These are phyloP conservation scores for Sphagnurus paluster DNA, from an alignment of 1,284 basidiomycete genomes.

Conservation along the genomic window DNA sequence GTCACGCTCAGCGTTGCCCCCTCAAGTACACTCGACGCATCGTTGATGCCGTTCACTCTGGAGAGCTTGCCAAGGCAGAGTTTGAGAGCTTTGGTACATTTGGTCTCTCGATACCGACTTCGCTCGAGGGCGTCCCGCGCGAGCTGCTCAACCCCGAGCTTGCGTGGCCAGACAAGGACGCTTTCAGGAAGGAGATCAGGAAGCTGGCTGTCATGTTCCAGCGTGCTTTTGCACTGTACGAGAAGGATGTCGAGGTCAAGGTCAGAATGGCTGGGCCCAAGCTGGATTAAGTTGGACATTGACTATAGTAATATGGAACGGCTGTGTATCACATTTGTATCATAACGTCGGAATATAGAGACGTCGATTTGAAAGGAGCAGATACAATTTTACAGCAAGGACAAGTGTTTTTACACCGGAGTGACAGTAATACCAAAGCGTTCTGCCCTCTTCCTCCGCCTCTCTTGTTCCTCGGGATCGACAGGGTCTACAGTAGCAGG, in stretches of 20 bases:
- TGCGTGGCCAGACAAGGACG: constrained; percentile 86
- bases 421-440: constrained; percentile 52
- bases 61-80: constrained; percentile 84
- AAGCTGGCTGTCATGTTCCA: constrained; percentile 92
- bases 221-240: constrained; percentile 89
- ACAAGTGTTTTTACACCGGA: too few species aligned
- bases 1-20: constrained; percentile 88
- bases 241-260: constrained; percentile 77
- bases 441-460: constrained; percentile 60
- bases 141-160: constrained; percentile 85
- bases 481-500: constrained; percentile 39
- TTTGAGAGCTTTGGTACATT: constrained; percentile 86
- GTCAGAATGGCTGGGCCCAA: constrained; percentile 80
- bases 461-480: constrained; percentile 59
- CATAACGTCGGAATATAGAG: not conserved
- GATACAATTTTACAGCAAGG: too few species aligned
- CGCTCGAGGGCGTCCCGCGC: constrained; percentile 80
- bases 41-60: constrained; percentile 96
- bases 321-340: too few species aligned
- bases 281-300: constrained; percentile 20
- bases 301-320: constrained; percentile 1
- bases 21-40: constrained; percentile 96
- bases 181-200: constrained; percentile 81
- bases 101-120: constrained; percentile 80
- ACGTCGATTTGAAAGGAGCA: too few species aligned